phyloP scores from a whole-genome alignment of 2,329 filamentous ascomycete species.

The Paraconiothyrium sp. region DNA sequence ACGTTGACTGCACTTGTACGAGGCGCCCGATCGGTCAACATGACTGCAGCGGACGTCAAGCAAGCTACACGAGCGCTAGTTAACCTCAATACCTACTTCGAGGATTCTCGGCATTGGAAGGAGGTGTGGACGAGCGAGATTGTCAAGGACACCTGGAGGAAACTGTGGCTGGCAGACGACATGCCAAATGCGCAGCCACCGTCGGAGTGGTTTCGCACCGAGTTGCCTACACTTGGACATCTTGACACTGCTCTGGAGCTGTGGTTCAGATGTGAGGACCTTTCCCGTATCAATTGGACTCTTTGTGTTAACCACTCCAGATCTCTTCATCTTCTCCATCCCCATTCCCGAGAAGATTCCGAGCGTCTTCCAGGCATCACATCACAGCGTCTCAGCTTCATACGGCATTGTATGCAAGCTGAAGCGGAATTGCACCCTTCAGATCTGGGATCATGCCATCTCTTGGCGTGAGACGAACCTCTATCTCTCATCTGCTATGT shows the following conservation, averaged over 20 bases:
- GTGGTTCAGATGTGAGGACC: conserved; percentile 54
- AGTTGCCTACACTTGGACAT: conserved; percentile 57
- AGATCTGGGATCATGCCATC: conserved; percentile 72
- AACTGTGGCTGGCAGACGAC: conserved; percentile 57
- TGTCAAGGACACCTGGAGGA: conserved; percentile 58
- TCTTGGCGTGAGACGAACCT: conserved; percentile 65
- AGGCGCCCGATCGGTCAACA: conserved; percentile 50
- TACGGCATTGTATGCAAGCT: conserved; percentile 71
- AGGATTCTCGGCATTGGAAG: conserved; percentile 56
- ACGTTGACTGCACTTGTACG: conserved; percentile 53
- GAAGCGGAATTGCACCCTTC: conserved; percentile 66
- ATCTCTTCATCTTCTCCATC: conserved; percentile 66
- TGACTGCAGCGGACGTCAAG: conserved; percentile 51
- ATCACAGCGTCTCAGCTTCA: conserved; percentile 68
- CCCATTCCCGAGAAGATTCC: conserved; percentile 66
- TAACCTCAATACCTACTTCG: conserved; percentile 57
- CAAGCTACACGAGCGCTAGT: conserved; percentile 53
- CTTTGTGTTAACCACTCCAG: conserved; percentile 31
- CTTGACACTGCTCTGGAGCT: conserved; percentile 58
- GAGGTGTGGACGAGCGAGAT: conserved; percentile 58
- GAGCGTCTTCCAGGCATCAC: conserved; percentile 70
- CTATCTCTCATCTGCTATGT: conserved; percentile 53
- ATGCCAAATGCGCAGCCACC: conserved; percentile 53
- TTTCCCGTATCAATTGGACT: neutral
- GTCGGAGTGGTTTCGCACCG: conserved; percentile 57